These are phyloP conservation scores for Solanum clarkiae DNA, from an alignment of 257 asterid species.

Conservation along the genomic window DNA sequence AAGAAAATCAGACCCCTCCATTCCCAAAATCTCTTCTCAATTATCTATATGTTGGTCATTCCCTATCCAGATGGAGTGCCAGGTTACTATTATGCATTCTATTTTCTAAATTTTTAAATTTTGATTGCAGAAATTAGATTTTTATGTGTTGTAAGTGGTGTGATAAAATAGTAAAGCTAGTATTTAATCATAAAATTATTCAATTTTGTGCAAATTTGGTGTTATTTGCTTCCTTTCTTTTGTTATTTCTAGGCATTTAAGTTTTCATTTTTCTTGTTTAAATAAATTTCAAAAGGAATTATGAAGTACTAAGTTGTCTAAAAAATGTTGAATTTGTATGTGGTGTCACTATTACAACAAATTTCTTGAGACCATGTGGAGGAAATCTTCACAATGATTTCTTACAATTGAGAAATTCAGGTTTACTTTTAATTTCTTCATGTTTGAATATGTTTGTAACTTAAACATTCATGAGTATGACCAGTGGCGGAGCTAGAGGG, in stretches of 20 bases:
- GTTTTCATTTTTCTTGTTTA: not conserved
- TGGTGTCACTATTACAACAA: not conserved
- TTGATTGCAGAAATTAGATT: not conserved
- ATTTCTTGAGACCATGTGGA: not conserved
- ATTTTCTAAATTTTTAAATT: not conserved
- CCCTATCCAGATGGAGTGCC: constrained; percentile 97
- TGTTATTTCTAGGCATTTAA: not conserved
- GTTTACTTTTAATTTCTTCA: not conserved
- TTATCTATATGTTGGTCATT: constrained; percentile 69
- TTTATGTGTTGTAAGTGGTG: not conserved
- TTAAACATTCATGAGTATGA: not conserved
- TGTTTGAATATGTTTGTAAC: not conserved
- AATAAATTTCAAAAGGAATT: not conserved
- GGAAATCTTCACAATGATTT: not conserved
- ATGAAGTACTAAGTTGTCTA: not conserved
- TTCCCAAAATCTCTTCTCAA: constrained; percentile 33
- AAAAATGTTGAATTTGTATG: not conserved
- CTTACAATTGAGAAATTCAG: not conserved
- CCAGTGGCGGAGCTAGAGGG: not conserved
- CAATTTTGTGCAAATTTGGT: not conserved
- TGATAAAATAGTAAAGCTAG: not conserved
- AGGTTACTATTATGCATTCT: constrained; percentile 25
- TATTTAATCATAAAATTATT: not conserved
- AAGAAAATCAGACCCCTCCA: constrained; percentile 15
- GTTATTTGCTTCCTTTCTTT: not conserved